Evolutionary conservation across 2,329 filamentous ascomycete species (phyloP).

Genomic region (Sarocladium oryzae): DNA sequence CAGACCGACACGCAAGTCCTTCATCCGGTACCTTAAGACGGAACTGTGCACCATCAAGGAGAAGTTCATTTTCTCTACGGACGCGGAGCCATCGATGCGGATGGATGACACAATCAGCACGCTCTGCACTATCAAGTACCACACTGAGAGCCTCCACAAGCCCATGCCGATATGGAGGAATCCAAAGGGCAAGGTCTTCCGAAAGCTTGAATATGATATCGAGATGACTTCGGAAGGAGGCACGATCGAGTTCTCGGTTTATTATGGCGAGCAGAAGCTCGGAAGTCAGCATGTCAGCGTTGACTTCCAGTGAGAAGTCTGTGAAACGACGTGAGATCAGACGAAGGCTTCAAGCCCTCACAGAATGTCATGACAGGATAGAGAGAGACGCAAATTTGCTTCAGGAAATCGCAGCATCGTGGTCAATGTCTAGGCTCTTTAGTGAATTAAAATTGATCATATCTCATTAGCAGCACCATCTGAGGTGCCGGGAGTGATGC

Average conservation of each 20-base stretch:
- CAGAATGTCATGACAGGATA: no score
- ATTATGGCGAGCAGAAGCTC: slow-evolving; percentile 12
- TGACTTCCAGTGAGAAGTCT: not conserved
- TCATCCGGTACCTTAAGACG: not conserved
- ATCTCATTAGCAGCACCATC: no score
- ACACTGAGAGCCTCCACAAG: not conserved
- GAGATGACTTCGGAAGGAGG: slow-evolving; percentile 17
- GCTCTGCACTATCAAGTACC: slow-evolving; percentile 18
- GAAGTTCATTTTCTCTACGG: slow-evolving; percentile 7
- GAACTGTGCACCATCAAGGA: slow-evolving; percentile 10
- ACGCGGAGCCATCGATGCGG: not conserved
- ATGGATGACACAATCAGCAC: rapidly evolving
- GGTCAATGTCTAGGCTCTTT: no score
- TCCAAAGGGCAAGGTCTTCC: slow-evolving; percentile 7
- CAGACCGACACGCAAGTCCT: not conserved
- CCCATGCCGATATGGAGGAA: slow-evolving; percentile 14
- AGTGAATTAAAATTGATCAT: no score
- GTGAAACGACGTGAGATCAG: not conserved
- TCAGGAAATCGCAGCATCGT: no score
- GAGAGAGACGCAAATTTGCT: no score
- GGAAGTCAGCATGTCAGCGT: slow-evolving; percentile 9
- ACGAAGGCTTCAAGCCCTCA: not conserved
- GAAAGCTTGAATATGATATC: not conserved
- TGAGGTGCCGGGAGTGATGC: no score
- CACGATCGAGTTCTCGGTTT: slow-evolving; percentile 17